Evolutionary conservation across 768 basidiomycete species (phyloP).

Genomic region (Auricularia auricula-judae): DNA sequence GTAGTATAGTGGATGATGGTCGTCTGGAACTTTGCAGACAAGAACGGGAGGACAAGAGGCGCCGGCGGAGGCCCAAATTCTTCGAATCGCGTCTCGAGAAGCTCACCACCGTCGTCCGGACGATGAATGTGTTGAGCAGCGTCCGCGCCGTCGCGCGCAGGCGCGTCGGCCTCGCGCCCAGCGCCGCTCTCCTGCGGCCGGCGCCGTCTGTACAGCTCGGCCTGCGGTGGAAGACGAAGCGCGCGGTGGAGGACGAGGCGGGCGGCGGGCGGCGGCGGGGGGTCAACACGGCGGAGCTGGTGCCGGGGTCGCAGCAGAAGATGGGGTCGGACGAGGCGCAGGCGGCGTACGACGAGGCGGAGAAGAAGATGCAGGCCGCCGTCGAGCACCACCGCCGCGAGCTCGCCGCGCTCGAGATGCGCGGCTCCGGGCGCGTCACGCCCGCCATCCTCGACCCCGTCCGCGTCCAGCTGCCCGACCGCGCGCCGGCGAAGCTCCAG

Average conservation of each 20-base stretch:
- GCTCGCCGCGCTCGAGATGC: conserved; percentile 57
- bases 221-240: background rate
- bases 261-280: background rate
- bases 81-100: no score
- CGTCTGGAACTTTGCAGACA: no score
- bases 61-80: no score
- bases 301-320: conserved; percentile 58
- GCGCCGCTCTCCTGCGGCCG: background rate
- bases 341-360: conserved; percentile 51
- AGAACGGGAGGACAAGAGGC: no score
- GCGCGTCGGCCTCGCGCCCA: background rate
- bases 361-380: conserved; percentile 48
- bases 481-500: conserved; percentile 30
- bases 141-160: no score
- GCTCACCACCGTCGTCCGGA: no score
- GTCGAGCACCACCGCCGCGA: conserved; percentile 74
- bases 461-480: conserved; percentile 39
- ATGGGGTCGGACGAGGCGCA: conserved; percentile 43
- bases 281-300: conserved; percentile 36
- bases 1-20: no score
- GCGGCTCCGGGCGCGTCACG: conserved; percentile 67
- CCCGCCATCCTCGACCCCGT: conserved; percentile 62
- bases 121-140: no score
- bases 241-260: background rate
- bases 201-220: background rate